phyloP scores from a whole-genome alignment of 2,329 filamentous ascomycete species.

The Hypoxylon sp. region DNA sequence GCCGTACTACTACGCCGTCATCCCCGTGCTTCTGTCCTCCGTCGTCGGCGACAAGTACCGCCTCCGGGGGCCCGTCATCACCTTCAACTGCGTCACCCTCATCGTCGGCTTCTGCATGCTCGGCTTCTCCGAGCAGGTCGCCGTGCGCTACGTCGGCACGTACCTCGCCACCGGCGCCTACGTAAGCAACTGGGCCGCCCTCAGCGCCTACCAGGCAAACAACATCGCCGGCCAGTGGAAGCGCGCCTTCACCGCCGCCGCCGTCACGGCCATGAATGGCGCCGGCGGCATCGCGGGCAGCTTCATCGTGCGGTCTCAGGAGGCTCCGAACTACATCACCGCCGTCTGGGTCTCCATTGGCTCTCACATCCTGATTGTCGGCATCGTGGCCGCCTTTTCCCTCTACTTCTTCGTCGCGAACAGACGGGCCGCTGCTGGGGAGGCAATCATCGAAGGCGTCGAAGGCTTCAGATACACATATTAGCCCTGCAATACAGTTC shows the following conservation, averaged over 20 bases:
- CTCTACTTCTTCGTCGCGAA: constrained; percentile 63
- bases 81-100: constrained; percentile 69
- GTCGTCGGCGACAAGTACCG: constrained; percentile 67
- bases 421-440: constrained; percentile 54
- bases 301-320: constrained; percentile 68
- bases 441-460: constrained; percentile 58
- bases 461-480: constrained; percentile 46
- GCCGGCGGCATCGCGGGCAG: constrained; percentile 71
- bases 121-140: constrained; percentile 65
- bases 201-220: constrained; percentile 69
- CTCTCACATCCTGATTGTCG: constrained; percentile 67
- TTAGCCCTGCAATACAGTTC: constrained; percentile 12
- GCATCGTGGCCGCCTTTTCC: constrained; percentile 59
- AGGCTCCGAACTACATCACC: constrained; percentile 69
- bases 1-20: constrained; percentile 72
- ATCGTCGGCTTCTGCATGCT: constrained; percentile 72
- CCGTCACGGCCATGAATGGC: constrained; percentile 67
- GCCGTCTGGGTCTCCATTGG: constrained; percentile 74
- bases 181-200: constrained; percentile 72
- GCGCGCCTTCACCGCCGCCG: constrained; percentile 66
- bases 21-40: constrained; percentile 70
- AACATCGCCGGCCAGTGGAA: constrained; percentile 72
- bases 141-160: constrained; percentile 69
- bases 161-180: constrained; percentile 74
- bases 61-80: constrained; percentile 68